Base-by-base conservation (phyloP, 805 yeast genomes). In the Ogataea pignaliae region DNA sequence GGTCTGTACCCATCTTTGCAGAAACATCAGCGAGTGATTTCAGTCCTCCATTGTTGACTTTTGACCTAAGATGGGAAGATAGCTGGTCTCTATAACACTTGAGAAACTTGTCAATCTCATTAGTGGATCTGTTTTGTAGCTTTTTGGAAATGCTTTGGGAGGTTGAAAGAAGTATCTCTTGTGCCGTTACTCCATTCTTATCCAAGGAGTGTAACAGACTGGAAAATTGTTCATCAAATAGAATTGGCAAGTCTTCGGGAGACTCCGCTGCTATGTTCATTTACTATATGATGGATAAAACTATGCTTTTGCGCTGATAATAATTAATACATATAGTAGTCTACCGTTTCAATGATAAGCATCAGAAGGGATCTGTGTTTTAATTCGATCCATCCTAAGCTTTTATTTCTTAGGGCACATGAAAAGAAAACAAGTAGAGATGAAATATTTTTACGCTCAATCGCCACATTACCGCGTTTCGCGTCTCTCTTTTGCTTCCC, bases 151-250 rank as follows among this genome's bases (percentile, higher is more conserved):
- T 46, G 34, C 65, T 70, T 9, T 53, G 37, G 1, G 68, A 50
- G 5, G 70, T 54, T 10, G 72, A 60, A 1, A 75, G 59, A 18
- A 74, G 46, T 10, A 76, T 55, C 39, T 75, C 79, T 3, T 68
- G 50, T 1, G 69, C 61, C 0, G 75, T 58, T 3, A 76, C 56
- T 18, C 63, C 60, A 40, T 52, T 53, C 10, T 45, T 48, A 18
- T 41, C 52, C 13, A 68, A 57, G 3, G 64, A 50, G 3, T 60
- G 58, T 14, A 65, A 41, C 37, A 70, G 51, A 3, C 47, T 52
- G 9, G 49, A 47, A 49, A 59, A 68, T n/a, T 59, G 55, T 1
- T 63, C 63, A 3, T 61, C 61, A 47, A 59, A 58, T n/a, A 71
- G 55, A 14, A 70, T 50, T 14, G 50, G 40, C 16, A 75, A 63